These are phyloP conservation scores for Trichosporon inkin DNA, from an alignment of 1,284 basidiomycete species.

Conservation along the genomic window DNA sequence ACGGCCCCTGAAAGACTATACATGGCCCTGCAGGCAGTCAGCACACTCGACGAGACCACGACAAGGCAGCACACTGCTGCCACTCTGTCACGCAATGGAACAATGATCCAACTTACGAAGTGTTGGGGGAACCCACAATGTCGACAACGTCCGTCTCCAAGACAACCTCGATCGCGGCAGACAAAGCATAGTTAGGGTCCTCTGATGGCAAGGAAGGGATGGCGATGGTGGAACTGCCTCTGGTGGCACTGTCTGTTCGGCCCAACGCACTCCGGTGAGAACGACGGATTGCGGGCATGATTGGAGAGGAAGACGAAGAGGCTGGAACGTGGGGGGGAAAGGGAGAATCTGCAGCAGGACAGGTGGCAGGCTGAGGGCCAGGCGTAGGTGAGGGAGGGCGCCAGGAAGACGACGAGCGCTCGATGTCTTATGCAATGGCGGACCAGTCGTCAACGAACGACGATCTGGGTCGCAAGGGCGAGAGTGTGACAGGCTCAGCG, in stretches of 20 bases:
- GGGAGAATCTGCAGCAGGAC: not conserved
- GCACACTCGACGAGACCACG: too few relatives aligned
- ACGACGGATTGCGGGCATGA: not conserved
- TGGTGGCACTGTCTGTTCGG: not conserved
- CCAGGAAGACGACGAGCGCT: not conserved
- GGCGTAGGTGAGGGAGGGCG: not conserved
- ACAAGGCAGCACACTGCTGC: not conserved
- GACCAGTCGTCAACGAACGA: not conserved
- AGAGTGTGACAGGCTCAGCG: not conserved
- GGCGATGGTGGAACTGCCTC: not conserved
- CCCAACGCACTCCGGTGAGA: not conserved
- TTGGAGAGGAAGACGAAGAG: not conserved
- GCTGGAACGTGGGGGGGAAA: not conserved
- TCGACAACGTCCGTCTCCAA: conserved; percentile 9
- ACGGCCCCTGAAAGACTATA: conserved; percentile 27
- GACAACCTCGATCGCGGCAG: not conserved
- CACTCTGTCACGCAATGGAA: not conserved
- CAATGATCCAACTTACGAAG: not conserved
- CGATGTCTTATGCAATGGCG: not conserved
- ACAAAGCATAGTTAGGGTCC: not conserved
- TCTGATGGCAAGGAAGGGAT: not conserved
- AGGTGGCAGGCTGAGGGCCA: not conserved
- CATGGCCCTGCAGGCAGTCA: conserved; percentile 14
- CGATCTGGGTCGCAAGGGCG: not conserved
- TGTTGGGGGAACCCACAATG: conserved; percentile 2